phyloP scores from a whole-genome alignment of 805 yeast species.

The Pichia nanzhaoensis region DNA sequence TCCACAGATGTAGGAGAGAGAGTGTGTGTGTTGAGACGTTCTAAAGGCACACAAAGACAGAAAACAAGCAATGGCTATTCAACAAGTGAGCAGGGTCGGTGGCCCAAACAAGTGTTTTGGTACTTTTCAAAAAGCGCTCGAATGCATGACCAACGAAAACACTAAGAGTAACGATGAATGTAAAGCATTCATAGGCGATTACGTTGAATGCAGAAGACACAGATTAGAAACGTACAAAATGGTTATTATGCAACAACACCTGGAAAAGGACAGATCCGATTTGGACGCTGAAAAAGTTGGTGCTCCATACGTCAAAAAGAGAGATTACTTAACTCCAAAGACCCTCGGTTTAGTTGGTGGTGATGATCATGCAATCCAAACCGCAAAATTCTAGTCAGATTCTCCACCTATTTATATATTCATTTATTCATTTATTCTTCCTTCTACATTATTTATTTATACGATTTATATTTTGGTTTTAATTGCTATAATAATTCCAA shows the following conservation, averaged over 20 bases:
- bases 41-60: too few species aligned
- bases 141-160: conserved; percentile 32
- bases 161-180: conserved; percentile 29
- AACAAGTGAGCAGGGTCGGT: conserved; percentile 31
- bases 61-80: conserved; percentile 25
- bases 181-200: conserved; percentile 28
- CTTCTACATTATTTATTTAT: background rate
- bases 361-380: conserved; percentile 28
- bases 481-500: background rate
- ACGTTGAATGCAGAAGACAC: conserved; percentile 34
- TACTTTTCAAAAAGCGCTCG: conserved; percentile 32
- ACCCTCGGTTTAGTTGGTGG: conserved; percentile 33
- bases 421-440: background rate
- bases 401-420: background rate
- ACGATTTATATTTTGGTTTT: background rate
- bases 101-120: conserved; percentile 35
- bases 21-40: too few species aligned
- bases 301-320: conserved; percentile 34
- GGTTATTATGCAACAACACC: conserved; percentile 29
- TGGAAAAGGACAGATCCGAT: conserved; percentile 24
- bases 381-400: conserved; percentile 18
- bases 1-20: too few species aligned
- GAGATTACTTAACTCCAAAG: conserved; percentile 34
- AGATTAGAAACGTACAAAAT: conserved; percentile 32
- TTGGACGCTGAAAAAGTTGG: conserved; percentile 28